These are phyloP conservation scores for Paraphaeosphaeria sporulosa DNA, from an alignment of 2,329 filamentous ascomycete species.

Conservation along the genomic window DNA sequence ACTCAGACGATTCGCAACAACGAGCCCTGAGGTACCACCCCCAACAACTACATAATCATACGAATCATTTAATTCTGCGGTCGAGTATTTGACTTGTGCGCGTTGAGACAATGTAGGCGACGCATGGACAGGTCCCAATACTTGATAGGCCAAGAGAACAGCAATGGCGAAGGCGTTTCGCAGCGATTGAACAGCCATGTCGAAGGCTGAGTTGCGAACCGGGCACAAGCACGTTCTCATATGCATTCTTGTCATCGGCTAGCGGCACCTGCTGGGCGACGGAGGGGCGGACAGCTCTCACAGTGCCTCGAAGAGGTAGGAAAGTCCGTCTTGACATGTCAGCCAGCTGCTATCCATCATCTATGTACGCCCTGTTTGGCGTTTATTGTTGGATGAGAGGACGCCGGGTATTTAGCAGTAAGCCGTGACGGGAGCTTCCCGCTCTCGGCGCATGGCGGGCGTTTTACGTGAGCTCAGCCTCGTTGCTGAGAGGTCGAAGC, in stretches of 20 bases:
- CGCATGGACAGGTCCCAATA: background rate
- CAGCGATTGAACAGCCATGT: background rate
- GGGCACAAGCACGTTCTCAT: background rate
- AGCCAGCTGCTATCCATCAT: background rate
- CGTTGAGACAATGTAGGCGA: background rate
- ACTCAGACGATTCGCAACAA: slow-evolving; percentile 23
- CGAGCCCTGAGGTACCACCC: slow-evolving; percentile 22
- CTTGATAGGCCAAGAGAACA: background rate
- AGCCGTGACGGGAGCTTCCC: slow-evolving; percentile 3
- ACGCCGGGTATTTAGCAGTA: background rate
- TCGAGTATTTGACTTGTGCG: slow-evolving; percentile 11
- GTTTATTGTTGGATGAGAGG: slow-evolving; percentile 1
- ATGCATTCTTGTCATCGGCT: background rate
- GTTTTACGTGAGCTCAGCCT: slow-evolving; percentile 6
- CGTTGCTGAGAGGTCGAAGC: slow-evolving; percentile 4
- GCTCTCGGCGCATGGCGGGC: background rate
- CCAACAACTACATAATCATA: slow-evolving; percentile 29
- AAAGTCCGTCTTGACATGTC: background rate
- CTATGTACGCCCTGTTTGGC: background rate
- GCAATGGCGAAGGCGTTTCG: background rate
- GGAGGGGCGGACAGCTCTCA: background rate
- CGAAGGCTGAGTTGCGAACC: background rate
- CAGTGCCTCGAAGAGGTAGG: background rate
- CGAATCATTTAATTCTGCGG: slow-evolving; percentile 8
- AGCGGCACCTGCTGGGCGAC: background rate